These are phyloP conservation scores for Vanrija sp. DNA, from an alignment of 1,284 basidiomycete species.

Conservation along the genomic window DNA sequence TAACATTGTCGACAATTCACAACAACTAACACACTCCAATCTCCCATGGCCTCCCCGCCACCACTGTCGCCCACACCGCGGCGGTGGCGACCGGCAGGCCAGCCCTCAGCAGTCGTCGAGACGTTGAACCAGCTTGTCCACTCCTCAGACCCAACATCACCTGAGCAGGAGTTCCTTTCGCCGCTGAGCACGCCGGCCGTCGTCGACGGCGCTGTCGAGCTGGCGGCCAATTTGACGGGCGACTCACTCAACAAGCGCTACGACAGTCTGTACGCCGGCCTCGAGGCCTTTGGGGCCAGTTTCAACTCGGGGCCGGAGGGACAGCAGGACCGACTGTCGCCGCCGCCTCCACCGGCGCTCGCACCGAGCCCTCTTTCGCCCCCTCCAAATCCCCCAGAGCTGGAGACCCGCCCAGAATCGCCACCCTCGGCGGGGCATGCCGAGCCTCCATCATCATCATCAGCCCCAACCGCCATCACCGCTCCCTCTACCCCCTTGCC, in stretches of 20 bases:
- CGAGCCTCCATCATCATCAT: neutral
- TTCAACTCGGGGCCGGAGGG: neutral
- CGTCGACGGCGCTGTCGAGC: no score
- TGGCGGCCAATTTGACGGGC: no score
- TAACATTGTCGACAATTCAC: neutral
- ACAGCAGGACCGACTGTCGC: neutral
- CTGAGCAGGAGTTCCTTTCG: no score
- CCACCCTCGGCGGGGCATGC: no score
- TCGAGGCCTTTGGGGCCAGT: no score
- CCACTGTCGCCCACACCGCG: slow-evolving; percentile 41
- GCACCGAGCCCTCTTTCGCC: no score
- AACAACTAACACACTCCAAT: neutral
- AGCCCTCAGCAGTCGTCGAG: slow-evolving; percentile 30
- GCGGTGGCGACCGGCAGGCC: slow-evolving; percentile 28
- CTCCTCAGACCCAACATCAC: neutral
- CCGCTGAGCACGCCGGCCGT: no score
- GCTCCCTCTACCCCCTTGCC: slow-evolving; percentile 1
- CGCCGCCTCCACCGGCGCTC: neutral
- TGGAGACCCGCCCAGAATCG: no score
- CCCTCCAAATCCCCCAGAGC: no score
- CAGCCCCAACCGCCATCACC: neutral
- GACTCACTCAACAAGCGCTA: no score
- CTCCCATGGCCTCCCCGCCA: slow-evolving; percentile 20
- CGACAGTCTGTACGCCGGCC: no score
- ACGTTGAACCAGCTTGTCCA: slow-evolving; percentile 12